Evolutionary conservation across 257 asterid genomes (phyloP).

Genomic region (Solanum microdontum): DNA sequence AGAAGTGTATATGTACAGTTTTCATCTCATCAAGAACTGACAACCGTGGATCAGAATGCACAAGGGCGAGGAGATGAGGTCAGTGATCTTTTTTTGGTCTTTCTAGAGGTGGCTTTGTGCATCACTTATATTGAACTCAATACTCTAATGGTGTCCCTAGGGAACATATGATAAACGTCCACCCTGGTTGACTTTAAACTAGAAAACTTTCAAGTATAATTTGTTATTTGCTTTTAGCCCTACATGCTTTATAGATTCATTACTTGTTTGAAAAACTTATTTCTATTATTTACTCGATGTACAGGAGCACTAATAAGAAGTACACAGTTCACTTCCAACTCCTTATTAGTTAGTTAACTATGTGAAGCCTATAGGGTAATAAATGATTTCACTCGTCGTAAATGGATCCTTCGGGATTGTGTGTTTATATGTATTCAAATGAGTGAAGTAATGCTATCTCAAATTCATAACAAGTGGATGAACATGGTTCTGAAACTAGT

Average conservation of each 20-base stretch:
- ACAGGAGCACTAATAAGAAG: neutral
- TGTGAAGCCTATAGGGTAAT: neutral
- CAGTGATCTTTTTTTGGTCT: slow-evolving; percentile 8
- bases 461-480: neutral
- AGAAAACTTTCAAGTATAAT: neutral
- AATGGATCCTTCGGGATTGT: neutral
- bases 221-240: neutral
- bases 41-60: slow-evolving; percentile 78
- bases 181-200: neutral
- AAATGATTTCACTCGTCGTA: neutral
- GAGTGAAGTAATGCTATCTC: neutral
- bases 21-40: slow-evolving; percentile 96
- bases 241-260: neutral
- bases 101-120: neutral
- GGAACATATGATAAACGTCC: neutral
- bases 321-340: neutral
- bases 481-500: neutral
- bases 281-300: neutral
- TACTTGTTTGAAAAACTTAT: neutral
- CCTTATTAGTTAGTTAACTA: neutral
- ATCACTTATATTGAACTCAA: neutral
- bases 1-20: slow-evolving; percentile 92
- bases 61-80: slow-evolving; percentile 98
- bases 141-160: neutral
- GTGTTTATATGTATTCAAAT: neutral